Conservation (phyloP, 768 basidiomycete species). For the Leccinum boreale region DNA sequence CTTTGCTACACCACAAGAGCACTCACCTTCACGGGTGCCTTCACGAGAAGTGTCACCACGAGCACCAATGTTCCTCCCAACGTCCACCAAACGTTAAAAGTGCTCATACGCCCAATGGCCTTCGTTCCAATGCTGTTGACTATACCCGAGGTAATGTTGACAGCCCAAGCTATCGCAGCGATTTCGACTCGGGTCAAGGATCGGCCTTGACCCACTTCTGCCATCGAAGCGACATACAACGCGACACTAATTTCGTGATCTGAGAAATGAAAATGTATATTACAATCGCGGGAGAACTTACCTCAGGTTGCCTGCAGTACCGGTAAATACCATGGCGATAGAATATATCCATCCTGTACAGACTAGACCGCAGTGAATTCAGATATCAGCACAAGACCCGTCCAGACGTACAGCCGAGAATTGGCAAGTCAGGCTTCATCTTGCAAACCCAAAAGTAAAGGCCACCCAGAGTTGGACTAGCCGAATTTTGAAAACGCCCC, state of each 20-base stretch:
- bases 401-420: conserved; percentile 46
- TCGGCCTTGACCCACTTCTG: conserved; percentile 45
- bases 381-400: not conserved
- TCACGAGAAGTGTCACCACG: conserved; percentile 54
- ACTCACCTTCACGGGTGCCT: conserved; percentile 49
- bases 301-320: conserved; percentile 58
- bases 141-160: conserved; percentile 52
- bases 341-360: conserved; percentile 59
- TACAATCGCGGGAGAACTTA: conserved; percentile 6
- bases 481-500: not conserved
- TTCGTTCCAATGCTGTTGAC: conserved; percentile 57
- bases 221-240: conserved; percentile 51
- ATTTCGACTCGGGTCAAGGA: conserved; percentile 47
- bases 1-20: not conserved
- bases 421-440: conserved; percentile 52
- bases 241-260: conserved; percentile 37
- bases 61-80: conserved; percentile 55
- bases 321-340: conserved; percentile 59
- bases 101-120: conserved; percentile 53
- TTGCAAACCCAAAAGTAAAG: conserved; percentile 64
- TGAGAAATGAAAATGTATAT: not conserved
- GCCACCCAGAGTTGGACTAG: conserved; percentile 55
- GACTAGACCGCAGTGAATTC: conserved; percentile 18
- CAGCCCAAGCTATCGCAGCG: conserved; percentile 52
- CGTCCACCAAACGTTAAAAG: conserved; percentile 61